A percentile compares a stretch with the other conserved stretches of the same genome.
Evolutionary conservation across 1,139 yeast genomes (phyloP).

Genomic region (Nadsonia commutata): DNA sequence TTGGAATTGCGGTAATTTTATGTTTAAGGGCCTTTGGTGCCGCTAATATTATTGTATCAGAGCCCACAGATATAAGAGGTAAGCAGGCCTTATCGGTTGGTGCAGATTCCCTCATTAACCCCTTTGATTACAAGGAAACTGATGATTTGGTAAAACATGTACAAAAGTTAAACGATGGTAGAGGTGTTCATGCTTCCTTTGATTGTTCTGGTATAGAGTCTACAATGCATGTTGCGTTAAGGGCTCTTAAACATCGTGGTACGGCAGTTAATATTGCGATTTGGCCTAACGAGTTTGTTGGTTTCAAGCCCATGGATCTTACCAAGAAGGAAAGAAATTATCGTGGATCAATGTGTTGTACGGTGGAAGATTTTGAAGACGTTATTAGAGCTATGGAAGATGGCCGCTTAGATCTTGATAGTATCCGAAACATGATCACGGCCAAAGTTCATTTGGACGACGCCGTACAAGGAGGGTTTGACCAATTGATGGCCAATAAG

Average conservation of each 20-base stretch:
- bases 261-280: not conserved
- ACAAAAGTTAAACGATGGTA: not conserved
- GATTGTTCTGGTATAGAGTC: not conserved
- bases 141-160: not conserved
- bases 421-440: not conserved
- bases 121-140: not conserved
- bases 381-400: not conserved
- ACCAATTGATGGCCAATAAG: not conserved
- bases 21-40: not conserved
- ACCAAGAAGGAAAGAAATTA: not conserved
- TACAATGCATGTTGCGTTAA: not conserved
- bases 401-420: not conserved
- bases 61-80: not conserved
- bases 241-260: not conserved
- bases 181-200: not conserved
- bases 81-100: not conserved
- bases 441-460: not conserved
- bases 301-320: not conserved
- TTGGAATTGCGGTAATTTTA: not conserved
- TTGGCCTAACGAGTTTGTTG: not conserved
- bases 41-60: not conserved
- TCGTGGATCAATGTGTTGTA: not conserved
- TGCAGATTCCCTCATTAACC: not conserved
- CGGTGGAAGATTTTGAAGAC: not conserved
- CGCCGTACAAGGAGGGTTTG: not conserved